These are phyloP conservation scores for Metschnikowia koreensis DNA, from an alignment of 805 yeast species.

Conservation along the genomic window DNA sequence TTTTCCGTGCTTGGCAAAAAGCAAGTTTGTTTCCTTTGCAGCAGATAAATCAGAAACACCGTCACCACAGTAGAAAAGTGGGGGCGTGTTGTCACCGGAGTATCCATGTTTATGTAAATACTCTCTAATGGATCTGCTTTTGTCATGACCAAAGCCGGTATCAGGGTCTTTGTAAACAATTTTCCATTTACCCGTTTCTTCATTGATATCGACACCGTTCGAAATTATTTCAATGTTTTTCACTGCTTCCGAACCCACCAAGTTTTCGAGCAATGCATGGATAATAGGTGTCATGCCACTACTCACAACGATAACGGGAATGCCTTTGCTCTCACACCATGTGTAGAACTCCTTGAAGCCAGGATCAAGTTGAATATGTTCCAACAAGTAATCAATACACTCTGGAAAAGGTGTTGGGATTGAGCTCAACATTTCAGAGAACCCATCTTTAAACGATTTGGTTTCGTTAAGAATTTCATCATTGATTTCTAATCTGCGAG, in stretches of 20 bases:
- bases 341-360: constrained; percentile 81
- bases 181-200: constrained; percentile 67
- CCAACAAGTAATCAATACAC: constrained; percentile 68
- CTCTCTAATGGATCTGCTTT: constrained; percentile 72
- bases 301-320: constrained; percentile 86
- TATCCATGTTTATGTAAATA: constrained; percentile 34
- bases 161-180: constrained; percentile 80
- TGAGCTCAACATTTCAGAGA: constrained; percentile 79
- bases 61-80: constrained; percentile 91
- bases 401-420: constrained; percentile 72
- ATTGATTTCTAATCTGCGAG: constrained; percentile 63
- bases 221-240: constrained; percentile 75
- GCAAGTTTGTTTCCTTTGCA: constrained; percentile 88
- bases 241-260: constrained; percentile 76
- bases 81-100: constrained; percentile 43
- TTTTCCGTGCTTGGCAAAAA: constrained; percentile 91
- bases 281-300: constrained; percentile 95
- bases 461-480: constrained; percentile 68
- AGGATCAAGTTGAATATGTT: constrained; percentile 76
- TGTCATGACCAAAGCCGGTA: constrained; percentile 91
- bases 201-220: constrained; percentile 61
- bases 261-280: constrained; percentile 64
- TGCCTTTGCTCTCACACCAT: constrained; percentile 68
- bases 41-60: constrained; percentile 96
- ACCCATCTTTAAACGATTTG: constrained; percentile 77